Evolutionary conservation across 179 eudicot species (phyloP), one percentile per base, ranked within the genome.

Genomic region (Silene coronaria): DNA sequence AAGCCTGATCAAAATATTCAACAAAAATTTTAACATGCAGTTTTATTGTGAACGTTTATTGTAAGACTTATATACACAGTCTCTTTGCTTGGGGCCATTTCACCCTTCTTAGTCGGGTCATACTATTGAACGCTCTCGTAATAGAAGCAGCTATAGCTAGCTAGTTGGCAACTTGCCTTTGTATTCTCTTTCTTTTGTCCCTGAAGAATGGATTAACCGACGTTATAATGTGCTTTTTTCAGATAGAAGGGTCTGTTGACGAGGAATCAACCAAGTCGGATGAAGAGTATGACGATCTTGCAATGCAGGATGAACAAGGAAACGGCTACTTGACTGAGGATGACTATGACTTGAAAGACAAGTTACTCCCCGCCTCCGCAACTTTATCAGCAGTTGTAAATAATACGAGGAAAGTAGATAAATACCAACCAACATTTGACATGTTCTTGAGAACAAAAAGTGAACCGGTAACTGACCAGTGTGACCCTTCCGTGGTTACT

Each of bases 191-290:
- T 38, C 46, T 38, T 8, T 38, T 38, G n/a, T 38, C 0, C 7
- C 48, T 42, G 48, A 10, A 42, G 13, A 42, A 19, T n/a, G 2
- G 11, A 42, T 3, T 36, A 21, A 10, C 67, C 78, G 51, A 75
- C 71, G 24, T 42, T 38, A 10, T 28, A 19, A 14, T 38, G 42
- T 61, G 27, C 21, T 45, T n/a, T 69, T 8, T 73, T 26, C 89
- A 94, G 96, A 77, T 94, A 80, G 98, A 91, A 80, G 98, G 98
- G 6, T 94, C 98, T 17, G 97, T 94, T 42, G 98, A 94, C 45
- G 98, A 94, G 84, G 92, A 77, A 72, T 94, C 96, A 6, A 88
- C 92, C 6, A 86, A 90, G 78, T 94, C 97, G 16, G 98, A 93
- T 46, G 98, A 93, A 74, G 98, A 93, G 79, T 93, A 91, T 17